A percentile compares a stretch with the other conserved stretches of the same genome.
These are phyloP conservation scores for Entoloma clypeatum DNA, from an alignment of 1,284 basidiomycete genomes.

Conservation along the genomic window DNA sequence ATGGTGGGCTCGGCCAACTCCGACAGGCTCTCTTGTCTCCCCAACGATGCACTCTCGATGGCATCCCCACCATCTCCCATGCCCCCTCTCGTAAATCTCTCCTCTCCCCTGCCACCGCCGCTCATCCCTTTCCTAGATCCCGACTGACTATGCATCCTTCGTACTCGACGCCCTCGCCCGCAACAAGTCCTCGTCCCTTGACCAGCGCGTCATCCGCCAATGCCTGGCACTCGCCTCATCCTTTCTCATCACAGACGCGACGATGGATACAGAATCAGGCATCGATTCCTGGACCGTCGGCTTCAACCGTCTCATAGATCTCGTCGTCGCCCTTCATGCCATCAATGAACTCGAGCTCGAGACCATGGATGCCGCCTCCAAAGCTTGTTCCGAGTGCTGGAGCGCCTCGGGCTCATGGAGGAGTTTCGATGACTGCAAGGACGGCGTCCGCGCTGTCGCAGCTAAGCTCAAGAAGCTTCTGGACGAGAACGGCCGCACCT, in stretches of 20 bases:
- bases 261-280: constrained; percentile 56
- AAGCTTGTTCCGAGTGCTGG: constrained; percentile 82
- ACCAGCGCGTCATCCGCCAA: constrained; percentile 60
- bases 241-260: constrained; percentile 69
- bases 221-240: constrained; percentile 69
- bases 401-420: constrained; percentile 63
- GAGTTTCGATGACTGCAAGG: constrained; percentile 57
- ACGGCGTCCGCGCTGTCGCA: constrained; percentile 56
- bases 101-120: constrained; percentile 1
- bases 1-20: constrained; percentile 16
- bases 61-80: not conserved
- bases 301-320: constrained; percentile 63
- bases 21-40: constrained; percentile 6
- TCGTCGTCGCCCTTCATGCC: constrained; percentile 63
- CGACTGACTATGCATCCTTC: constrained; percentile 58
- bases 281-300: constrained; percentile 60
- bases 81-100: constrained; percentile 14
- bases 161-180: constrained; percentile 52
- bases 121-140: constrained; percentile 18
- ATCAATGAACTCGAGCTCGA: constrained; percentile 63
- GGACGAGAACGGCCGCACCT: constrained; percentile 65
- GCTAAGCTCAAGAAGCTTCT: constrained; percentile 59
- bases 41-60: too few relatives aligned
- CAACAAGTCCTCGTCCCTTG: constrained; percentile 40
- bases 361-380: constrained; percentile 67